Evolutionary conservation across 768 basidiomycete species (phyloP).

Genomic region (Megacollybia marginata): DNA sequence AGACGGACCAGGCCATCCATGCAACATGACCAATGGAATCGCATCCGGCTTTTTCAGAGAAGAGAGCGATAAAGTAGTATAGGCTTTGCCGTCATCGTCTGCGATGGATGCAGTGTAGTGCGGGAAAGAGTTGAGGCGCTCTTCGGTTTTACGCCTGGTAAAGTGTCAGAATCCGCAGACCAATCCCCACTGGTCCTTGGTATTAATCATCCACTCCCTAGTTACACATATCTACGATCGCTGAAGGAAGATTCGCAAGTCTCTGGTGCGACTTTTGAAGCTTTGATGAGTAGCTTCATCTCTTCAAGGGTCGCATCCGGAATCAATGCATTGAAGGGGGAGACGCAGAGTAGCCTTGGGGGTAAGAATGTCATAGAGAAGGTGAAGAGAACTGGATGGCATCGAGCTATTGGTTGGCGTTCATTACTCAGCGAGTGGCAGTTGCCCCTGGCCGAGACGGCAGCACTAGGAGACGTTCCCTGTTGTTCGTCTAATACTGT

Average conservation of each 20-base stretch:
- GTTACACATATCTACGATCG: background rate
- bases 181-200: background rate
- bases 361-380: no score
- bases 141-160: background rate
- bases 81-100: slow-evolving; percentile 1
- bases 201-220: background rate
- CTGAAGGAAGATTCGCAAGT: background rate
- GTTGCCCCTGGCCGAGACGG: no score
- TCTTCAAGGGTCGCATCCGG: background rate
- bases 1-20: slow-evolving; percentile 5
- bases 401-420: no score
- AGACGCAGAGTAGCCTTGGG: no score
- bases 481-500: no score
- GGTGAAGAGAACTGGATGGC: no score
- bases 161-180: no score
- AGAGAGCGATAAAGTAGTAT: slow-evolving; percentile 6
- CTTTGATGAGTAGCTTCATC: background rate
- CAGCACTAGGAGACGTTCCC: no score
- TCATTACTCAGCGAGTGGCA: no score
- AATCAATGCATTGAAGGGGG: background rate
- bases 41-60: slow-evolving; percentile 7
- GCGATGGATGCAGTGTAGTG: background rate
- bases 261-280: background rate
- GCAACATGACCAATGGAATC: slow-evolving; percentile 6
- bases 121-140: background rate